Evolutionary conservation across 1,139 yeast genomes (phyloP), one percentile per base, ranked within the genome.

Genomic region (Kodamaea sp.): DNA sequence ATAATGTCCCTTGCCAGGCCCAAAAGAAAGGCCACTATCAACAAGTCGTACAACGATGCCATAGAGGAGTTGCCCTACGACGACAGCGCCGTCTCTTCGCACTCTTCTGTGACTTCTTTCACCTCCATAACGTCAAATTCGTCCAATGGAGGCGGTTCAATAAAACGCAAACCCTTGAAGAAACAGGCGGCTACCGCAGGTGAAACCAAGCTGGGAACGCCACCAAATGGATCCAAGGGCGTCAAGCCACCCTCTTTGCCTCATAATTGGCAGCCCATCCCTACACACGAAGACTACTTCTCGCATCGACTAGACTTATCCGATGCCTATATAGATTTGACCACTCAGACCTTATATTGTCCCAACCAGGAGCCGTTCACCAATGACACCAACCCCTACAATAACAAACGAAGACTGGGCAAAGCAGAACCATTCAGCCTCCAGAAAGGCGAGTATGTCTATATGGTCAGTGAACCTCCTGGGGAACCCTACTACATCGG

Each of bases 401-500:
- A 10, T 36, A 4, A 50, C 43, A 16, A 37, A 37, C 3, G 49
- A 43, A 13, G 44, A 44, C 19, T 24, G 41, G 9, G 8, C 6
- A 7, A 6, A 18, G 9, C 21, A 9, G 21, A 9, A 9, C 9
- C 21, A 1, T 61, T 61, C 34, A 53, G 50, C 26, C 44, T 77
- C 14, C 44, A 45, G 6, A 76, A 76, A 41, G 78, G 77, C 15
- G 96, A 90, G 38, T 82, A 73, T 44, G 83, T 90, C 5, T 90
- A 86, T 55, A 80, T 92, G 78, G 73, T 89, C 16, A 81, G 95
- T 44, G 97, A 88, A 55, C 97, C 97, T 1, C 92, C 96, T 0
- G 95, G 96, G 1, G 97, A 90, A 49, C 97, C 97, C 0, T 90
- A 86, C 62, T 89, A 87, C 51, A 77, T 92, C 29, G 97, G 95